A percentile compares a stretch with the other conserved stretches of the same genome.
These are phyloP conservation scores for Blastocladiella britannica DNA, from an alignment of 192 early-diverging fungal genomes.

Conservation along the genomic window DNA sequence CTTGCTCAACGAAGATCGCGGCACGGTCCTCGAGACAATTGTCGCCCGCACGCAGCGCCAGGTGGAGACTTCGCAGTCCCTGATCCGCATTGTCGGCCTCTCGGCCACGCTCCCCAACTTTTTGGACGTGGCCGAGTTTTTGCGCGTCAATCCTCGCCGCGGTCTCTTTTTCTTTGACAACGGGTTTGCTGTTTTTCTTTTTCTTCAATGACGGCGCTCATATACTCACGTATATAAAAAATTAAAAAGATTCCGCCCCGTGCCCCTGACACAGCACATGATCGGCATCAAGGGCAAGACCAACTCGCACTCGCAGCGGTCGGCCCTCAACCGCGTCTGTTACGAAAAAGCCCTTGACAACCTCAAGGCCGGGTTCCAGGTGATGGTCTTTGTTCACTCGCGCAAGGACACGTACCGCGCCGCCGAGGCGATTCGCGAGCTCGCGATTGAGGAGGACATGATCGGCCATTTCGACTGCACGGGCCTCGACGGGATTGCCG, in stretches of 20 bases:
- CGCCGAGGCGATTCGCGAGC: slow-evolving; percentile 54
- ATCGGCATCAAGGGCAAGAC: slow-evolving; percentile 77
- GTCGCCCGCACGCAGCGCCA: slow-evolving; percentile 84
- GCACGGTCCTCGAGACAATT: slow-evolving; percentile 87
- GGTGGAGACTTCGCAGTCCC: slow-evolving; percentile 71
- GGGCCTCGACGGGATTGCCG: slow-evolving; percentile 22
- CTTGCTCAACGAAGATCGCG: slow-evolving; percentile 86
- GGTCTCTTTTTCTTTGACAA: slow-evolving; percentile 95
- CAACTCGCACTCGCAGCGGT: slow-evolving; percentile 34
- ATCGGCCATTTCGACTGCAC: slow-evolving; percentile 39
- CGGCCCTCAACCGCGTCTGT: slow-evolving; percentile 59
- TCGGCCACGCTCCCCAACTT: slow-evolving; percentile 98
- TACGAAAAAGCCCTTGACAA: slow-evolving; percentile 60
- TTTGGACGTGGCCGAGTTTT: slow-evolving; percentile 76
- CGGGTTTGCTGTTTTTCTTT: too few relatives aligned
- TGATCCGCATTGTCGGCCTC: slow-evolving; percentile 91
- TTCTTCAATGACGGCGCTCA: too few relatives aligned
- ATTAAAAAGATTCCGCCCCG: too few relatives aligned
- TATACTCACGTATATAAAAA: too few relatives aligned
- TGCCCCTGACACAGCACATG: slow-evolving; percentile 91
- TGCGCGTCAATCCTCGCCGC: slow-evolving; percentile 66
- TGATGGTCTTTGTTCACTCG: slow-evolving; percentile 99
- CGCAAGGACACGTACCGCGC: slow-evolving; percentile 97
- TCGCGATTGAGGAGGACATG: slow-evolving; percentile 39
- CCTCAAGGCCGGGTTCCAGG: slow-evolving; percentile 72